These are phyloP conservation scores for Neofusicoccum sp. DNA, from an alignment of 2,329 filamentous ascomycete species.

Conservation along the genomic window DNA sequence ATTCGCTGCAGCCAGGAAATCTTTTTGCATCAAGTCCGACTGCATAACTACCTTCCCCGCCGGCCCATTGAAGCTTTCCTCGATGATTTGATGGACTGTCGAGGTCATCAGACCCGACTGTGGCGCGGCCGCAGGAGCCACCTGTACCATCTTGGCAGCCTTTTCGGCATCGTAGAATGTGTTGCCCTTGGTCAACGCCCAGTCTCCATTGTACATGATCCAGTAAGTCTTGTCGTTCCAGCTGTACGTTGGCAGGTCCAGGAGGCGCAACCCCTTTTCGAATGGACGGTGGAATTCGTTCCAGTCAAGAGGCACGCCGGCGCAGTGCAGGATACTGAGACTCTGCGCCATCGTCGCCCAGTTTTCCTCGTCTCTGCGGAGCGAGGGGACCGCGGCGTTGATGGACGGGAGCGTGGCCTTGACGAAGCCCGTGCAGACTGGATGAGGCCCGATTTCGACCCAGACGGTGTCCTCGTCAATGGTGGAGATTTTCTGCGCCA, in stretches of 20 bases:
- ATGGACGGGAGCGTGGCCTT: conserved; percentile 30
- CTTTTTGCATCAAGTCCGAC: conserved; percentile 42
- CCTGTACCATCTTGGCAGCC: neutral
- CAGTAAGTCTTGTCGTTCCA: conserved; percentile 39
- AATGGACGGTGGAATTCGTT: conserved; percentile 58
- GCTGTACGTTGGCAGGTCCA: conserved; percentile 51
- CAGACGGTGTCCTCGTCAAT: conserved; percentile 38
- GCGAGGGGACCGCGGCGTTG: neutral
- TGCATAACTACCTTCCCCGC: conserved; percentile 34
- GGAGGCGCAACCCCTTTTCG: conserved; percentile 43
- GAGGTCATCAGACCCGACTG: conserved; percentile 29
- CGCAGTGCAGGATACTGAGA: conserved; percentile 51
- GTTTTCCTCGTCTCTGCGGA: conserved; percentile 16
- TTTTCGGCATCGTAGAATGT: conserved; percentile 18
- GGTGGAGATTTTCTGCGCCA: conserved; percentile 29
- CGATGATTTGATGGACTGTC: conserved; percentile 37
- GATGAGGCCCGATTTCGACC: conserved; percentile 50
- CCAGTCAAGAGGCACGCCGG: conserved; percentile 60
- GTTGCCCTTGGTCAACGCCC: conserved; percentile 30
- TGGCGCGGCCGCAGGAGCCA: neutral
- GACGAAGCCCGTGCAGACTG: conserved; percentile 40
- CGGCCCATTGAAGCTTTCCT: conserved; percentile 30
- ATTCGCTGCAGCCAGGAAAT: conserved; percentile 38
- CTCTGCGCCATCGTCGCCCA: conserved; percentile 43
- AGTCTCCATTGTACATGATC: conserved; percentile 36